These are phyloP conservation scores for Blastocystis sp. DNA, from an alignment of 352 stramenopile species.

Conservation along the genomic window DNA sequence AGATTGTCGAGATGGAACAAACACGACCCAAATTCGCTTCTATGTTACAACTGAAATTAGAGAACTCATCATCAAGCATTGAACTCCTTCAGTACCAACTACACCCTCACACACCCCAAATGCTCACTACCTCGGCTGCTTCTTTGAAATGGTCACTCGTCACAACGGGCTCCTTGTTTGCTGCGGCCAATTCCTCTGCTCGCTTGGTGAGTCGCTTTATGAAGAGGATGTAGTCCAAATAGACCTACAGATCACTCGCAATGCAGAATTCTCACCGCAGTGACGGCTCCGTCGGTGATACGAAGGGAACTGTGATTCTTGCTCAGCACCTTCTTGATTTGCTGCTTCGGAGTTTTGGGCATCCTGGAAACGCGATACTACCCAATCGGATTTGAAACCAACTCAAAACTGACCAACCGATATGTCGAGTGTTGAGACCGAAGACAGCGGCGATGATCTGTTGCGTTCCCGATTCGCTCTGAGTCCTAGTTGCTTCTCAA, in stretches of 20 bases:
- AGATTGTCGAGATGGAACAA: too few relatives aligned
- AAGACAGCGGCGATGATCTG: neutral
- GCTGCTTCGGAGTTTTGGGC: conserved; percentile 45
- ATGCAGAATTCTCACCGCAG: neutral
- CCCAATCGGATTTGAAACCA: neutral
- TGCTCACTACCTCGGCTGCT: conserved; percentile 2
- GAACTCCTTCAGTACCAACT: conserved; percentile 49
- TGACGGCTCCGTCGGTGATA: conserved; percentile 4
- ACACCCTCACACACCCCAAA: neutral
- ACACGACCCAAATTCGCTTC: too few relatives aligned
- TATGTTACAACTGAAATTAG: too few relatives aligned
- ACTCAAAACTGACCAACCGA: too few relatives aligned
- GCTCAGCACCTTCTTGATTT: conserved; percentile 1
- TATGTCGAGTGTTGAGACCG: neutral
- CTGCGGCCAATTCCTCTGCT: conserved; percentile 24
- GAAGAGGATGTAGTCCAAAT: conserved; percentile 59
- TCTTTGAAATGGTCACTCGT: conserved; percentile 35
- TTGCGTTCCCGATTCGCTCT: neutral
- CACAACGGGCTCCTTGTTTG: conserved; percentile 1
- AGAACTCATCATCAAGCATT: conserved; percentile 11
- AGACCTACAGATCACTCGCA: neutral
- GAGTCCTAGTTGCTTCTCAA: neutral
- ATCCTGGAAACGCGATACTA: conserved; percentile 1
- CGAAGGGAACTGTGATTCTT: neutral
- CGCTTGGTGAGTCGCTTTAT: conserved; percentile 27